Base-by-base conservation (phyloP, 768 basidiomycete genomes). In the Hypholoma sublateritium region DNA sequence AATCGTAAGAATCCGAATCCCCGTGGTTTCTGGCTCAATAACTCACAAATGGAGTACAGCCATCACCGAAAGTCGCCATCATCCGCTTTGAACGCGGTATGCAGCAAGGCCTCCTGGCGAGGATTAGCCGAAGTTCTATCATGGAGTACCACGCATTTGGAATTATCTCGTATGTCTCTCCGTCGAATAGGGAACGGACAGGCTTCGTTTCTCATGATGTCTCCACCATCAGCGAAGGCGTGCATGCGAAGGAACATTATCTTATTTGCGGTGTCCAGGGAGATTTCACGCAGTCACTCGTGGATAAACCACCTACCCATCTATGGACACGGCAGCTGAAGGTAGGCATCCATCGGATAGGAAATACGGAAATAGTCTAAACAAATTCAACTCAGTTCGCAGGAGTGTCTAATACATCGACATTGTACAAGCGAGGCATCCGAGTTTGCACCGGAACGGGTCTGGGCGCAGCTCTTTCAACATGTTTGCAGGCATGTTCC, bases 81-180 rank as follows among this genome's bases (percentile, higher is more conserved):
- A 76, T 93, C 60, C 87, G 89, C 48, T 91, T 91, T 63, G 79
- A 88, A 71, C 84, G 90, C 58, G 91, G 91, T 28, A 92, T 93
- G 89, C 90, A 92, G 68, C 91, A 92, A 66, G 89, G 91, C 46
- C 73, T 93, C 52, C 76, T 92, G 47, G 84, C 88, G 65, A 86
- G 91, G 64, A 84, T 93, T 69, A 87, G 87, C 70, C 87, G 90
- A 69, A 81, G 82, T 63, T 78, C 85, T 42, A 76, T 91, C 58
- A 80, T 87, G 82, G 91, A 93, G 71, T 93, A 91, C 69, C 91
- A 92, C 67, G 89, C 89, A 13, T 93, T 93, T 64, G 91, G 91
- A 57, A 86, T 88, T 67, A 84, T 93, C 65, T 90, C 88, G 88
- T 90, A 70, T 21, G 85, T 62, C 34, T 48, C 62, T 49, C n/a